Conservation (phyloP, 805 yeast species). For the Ogataea kodamae region DNA sequence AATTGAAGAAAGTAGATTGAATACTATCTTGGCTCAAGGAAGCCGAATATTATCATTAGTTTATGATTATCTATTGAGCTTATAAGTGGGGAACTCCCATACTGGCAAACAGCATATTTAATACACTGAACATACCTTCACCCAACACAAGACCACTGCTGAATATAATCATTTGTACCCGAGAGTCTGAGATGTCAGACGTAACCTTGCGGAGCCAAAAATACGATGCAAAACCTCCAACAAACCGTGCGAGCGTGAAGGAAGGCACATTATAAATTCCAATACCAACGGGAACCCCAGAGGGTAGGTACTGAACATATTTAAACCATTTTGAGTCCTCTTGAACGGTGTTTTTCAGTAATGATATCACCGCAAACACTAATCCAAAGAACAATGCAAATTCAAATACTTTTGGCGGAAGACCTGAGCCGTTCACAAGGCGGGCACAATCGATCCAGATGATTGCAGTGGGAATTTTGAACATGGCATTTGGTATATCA, state of each 20-base stretch:
- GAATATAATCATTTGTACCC: conserved; percentile 76
- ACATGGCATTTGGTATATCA: conserved; percentile 76
- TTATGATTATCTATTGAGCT: too few relatives aligned
- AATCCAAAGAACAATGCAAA: conserved; percentile 61
- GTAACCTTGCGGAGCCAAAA: conserved; percentile 45
- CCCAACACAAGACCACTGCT: conserved; percentile 92
- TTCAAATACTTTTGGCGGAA: conserved; percentile 73
- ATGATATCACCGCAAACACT: conserved; percentile 64
- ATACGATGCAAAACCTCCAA: conserved; percentile 76
- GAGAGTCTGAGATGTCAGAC: conserved; percentile 31
- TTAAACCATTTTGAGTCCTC: conserved; percentile 28
- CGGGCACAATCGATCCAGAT: conserved; percentile 97
- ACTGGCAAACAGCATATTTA: conserved; percentile 75
- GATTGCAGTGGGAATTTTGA: conserved; percentile 90
- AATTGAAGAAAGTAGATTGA: neutral
- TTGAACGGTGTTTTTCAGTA: conserved; percentile 54
- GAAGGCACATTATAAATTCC: conserved; percentile 94
- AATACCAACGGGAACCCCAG: conserved; percentile 96
- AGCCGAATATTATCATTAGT: too few relatives aligned
- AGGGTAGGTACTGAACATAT: conserved; percentile 63
- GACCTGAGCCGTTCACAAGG: conserved; percentile 83
- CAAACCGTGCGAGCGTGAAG: conserved; percentile 87
- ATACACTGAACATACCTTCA: conserved; percentile 84
- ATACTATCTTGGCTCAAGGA: too few relatives aligned
- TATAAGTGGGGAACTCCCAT: conserved; percentile 59